Percentiles rank a stretch among this genome's conserved stretches.
These are phyloP conservation scores for Globisporangium recalcitrans DNA, from an alignment of 352 stramenopile genomes.

Conservation along the genomic window DNA sequence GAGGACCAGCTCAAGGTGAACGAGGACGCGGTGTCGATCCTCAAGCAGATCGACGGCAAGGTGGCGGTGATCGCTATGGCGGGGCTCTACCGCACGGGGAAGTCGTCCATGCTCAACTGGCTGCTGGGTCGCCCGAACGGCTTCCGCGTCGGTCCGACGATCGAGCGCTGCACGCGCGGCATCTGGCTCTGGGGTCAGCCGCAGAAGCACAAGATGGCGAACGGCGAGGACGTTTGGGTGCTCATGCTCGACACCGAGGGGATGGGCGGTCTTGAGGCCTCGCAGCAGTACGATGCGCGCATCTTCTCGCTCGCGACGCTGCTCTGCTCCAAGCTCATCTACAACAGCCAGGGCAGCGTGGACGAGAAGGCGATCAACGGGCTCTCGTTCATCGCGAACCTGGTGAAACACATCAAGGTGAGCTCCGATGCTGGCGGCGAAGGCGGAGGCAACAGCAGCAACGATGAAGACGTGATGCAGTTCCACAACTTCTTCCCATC, in stretches of 20 bases:
- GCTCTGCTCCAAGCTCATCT: constrained; percentile 85
- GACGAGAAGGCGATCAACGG: constrained; percentile 83
- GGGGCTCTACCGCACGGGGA: constrained; percentile 84
- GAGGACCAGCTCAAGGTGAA: constrained; percentile 79
- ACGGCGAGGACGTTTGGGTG: constrained; percentile 68
- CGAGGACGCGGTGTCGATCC: constrained; percentile 59
- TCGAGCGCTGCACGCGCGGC: constrained; percentile 80
- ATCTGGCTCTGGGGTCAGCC: constrained; percentile 86
- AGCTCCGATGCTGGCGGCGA: constrained; percentile 30
- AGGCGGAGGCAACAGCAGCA: constrained; percentile 4
- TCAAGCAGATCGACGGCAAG: constrained; percentile 67
- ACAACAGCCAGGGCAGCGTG: constrained; percentile 84
- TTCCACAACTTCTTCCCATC: constrained; percentile 85
- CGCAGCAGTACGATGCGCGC: constrained; percentile 80
- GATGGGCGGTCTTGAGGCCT: constrained; percentile 78
- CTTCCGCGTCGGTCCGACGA: constrained; percentile 77
- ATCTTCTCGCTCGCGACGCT: constrained; percentile 86
- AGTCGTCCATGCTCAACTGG: constrained; percentile 88
- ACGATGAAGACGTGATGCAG: constrained; percentile 61
- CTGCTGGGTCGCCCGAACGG: constrained; percentile 60
- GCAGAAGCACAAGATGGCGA: constrained; percentile 47
- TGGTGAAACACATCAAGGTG: constrained; percentile 84
- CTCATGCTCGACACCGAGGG: constrained; percentile 87
- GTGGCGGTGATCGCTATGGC: constrained; percentile 80
- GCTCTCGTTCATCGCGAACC: constrained; percentile 84